Evolutionary conservation across 169 alveolate genomes (phyloP).

Genomic region (Theileria annulata): DNA sequence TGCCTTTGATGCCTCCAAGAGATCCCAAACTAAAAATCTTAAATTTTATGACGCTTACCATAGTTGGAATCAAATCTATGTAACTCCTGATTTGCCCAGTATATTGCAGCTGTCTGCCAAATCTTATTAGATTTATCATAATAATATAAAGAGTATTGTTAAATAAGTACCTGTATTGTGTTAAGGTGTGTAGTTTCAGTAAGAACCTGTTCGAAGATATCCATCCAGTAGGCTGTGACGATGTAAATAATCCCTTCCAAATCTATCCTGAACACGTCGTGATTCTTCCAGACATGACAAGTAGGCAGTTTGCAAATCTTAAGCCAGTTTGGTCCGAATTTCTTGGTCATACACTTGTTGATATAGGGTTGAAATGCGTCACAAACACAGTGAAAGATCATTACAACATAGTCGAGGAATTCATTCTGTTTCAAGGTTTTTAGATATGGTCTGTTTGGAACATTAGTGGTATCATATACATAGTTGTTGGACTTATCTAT

Average conservation of each 20-base stretch:
- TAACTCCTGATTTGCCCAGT: conserved; percentile 83
- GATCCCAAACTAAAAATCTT: conserved; percentile 57
- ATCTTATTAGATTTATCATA: not conserved
- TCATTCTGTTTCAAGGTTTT: conserved; percentile 26
- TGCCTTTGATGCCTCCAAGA: conserved; percentile 47
- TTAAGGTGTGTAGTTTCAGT: conserved; percentile 60
- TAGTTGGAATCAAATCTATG: conserved; percentile 72
- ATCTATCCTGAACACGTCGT: conserved; percentile 72
- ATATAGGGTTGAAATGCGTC: conserved; percentile 74
- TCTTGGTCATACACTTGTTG: conserved; percentile 62
- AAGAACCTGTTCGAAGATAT: conserved; percentile 68
- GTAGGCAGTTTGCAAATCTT: conserved; percentile 69
- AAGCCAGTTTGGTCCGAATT: conserved; percentile 75
- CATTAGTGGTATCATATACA: not conserved
- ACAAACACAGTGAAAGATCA: conserved; percentile 71
- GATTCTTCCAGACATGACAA: conserved; percentile 74
- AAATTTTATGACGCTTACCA: conserved; percentile 48
- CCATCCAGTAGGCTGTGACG: conserved; percentile 81
- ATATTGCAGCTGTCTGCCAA: conserved; percentile 74
- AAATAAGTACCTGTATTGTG: conserved; percentile 55
- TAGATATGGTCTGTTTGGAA: conserved; percentile 37
- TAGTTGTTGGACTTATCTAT: not conserved
- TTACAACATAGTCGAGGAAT: conserved; percentile 52
- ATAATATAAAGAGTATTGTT: conserved; percentile 13
- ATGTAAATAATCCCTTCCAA: conserved; percentile 77